Conservation (phyloP, 441 rosid genomes). For the Capsella rubella region DNA sequence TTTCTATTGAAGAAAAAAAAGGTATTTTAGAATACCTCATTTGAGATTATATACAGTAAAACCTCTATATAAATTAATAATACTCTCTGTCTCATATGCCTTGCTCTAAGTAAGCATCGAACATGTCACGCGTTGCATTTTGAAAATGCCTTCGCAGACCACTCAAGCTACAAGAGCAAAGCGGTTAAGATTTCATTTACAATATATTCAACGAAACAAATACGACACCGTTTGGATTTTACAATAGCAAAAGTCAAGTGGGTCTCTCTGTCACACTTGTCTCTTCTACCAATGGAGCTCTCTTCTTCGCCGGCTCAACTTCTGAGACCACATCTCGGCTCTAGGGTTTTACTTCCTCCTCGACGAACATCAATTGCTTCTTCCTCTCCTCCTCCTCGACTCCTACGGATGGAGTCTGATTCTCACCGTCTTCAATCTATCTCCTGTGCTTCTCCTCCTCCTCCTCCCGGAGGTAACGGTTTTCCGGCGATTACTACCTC, state of each 20-base stretch:
- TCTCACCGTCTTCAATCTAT: constrained; percentile 11
- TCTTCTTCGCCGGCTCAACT: constrained; percentile 35
- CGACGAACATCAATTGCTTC: constrained; percentile 9
- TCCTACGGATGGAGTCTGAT: constrained; percentile 45
- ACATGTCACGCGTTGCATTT: background rate
- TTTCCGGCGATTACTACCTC: constrained; percentile 35
- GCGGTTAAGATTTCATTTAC: no score
- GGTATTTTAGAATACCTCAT: background rate
- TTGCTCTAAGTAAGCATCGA: background rate
- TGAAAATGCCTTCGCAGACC: constrained; percentile 13
- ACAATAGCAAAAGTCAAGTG: background rate
- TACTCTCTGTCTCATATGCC: background rate
- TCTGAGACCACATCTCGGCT: constrained; percentile 27
- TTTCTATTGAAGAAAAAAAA: background rate
- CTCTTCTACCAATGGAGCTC: constrained; percentile 19
- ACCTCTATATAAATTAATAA: background rate
- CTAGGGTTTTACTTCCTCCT: constrained; percentile 26
- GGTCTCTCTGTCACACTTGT: background rate
- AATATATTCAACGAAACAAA: no score
- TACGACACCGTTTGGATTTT: constrained; percentile 5
- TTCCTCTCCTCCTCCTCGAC: constrained; percentile 11
- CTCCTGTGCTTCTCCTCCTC: constrained; percentile 38
- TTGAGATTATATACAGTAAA: background rate
- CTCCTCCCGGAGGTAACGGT: constrained; percentile 45
- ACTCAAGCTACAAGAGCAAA: constrained; percentile 9